These are phyloP conservation scores for Oryza officinalis DNA, from an alignment of 176 grass and related monocot species.

Conservation along the genomic window DNA sequence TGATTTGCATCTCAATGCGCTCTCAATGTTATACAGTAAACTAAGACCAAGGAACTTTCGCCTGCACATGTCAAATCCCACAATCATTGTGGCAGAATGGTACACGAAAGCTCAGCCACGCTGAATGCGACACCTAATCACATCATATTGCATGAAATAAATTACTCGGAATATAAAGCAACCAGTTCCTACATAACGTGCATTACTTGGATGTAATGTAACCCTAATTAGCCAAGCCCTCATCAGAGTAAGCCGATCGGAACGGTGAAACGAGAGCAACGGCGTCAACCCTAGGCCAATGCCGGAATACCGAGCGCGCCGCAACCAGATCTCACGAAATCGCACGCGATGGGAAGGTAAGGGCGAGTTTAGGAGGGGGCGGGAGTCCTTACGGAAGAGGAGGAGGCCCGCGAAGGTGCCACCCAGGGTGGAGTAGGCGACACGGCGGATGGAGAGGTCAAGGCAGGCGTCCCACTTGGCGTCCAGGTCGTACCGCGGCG, in stretches of 20 bases:
- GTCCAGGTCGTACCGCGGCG: conserved; percentile 76
- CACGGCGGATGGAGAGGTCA: conserved; percentile 86
- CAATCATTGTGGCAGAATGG: background rate
- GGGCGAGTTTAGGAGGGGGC: too few relatives aligned
- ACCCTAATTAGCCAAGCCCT: background rate
- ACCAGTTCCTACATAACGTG: background rate
- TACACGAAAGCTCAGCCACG: background rate
- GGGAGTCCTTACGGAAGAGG: conserved; percentile 62
- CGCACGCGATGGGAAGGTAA: background rate
- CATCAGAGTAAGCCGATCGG: background rate
- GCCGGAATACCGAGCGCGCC: background rate
- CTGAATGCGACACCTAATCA: background rate
- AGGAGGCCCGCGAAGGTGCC: conserved; percentile 82
- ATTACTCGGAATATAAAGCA: background rate
- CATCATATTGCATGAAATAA: background rate
- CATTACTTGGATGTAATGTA: background rate
- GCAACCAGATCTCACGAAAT: conserved; percentile 21
- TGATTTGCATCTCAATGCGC: background rate
- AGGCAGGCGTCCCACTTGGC: conserved; percentile 92
- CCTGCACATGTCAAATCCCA: background rate
- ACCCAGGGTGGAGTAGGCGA: conserved; percentile 78
- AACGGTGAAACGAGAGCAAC: background rate
- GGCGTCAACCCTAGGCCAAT: conserved; percentile 20
- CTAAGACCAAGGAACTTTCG: background rate
- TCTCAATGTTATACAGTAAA: background rate